Evolutionary conservation across 306 rosid genomes (phyloP), one percentile per base, ranked within the genome.

Genomic region (Cucurbita pepo): DNA sequence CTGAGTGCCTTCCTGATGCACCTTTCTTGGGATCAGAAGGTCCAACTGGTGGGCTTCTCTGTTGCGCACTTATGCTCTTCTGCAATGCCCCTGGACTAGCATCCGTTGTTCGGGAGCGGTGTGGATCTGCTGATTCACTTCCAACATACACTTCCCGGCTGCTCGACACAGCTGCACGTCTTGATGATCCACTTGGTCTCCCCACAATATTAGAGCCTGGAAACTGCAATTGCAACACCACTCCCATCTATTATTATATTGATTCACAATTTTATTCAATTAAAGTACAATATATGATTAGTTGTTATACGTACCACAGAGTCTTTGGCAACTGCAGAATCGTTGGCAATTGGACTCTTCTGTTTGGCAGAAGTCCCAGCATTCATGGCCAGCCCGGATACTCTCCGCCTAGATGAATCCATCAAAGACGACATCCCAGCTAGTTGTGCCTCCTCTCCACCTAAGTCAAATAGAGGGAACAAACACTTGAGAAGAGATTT

Each of bases 151-250:
- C 91, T 18, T 92, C 95, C 3, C 92, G 88, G 72, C 92, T 84
- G 84, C 92, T 56, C 63, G 97, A 86, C 77, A 82, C 88, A 66
- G 90, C 96, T 57, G 83, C 93, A 56, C 92, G 91, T 85, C 96
- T 87, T n/a, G 92, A 81, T 74, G 96, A 87, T 75, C 96, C 98
- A 79, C 91, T 81, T 21, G 98, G 82, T 72, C 87, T 89, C 56
- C 96, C 96, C 79, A 86, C 59, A 9, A 76, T 77, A 75, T 84
- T 88, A 75, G 88, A 56, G 56, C 77, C 76, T 64, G 87, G 63
- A 71, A 85, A 72, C 96, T 93, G 91, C 88, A 47, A 47, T 30
- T 47, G 52, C 14, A 47, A 47, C 34, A 30, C 34, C 3, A 30
- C 34, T 30, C 34, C 34, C 34, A 30, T 30, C 34, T 30, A 30